Conservation (phyloP, 257 asterid genomes). For the Henckelia pumila region DNA sequence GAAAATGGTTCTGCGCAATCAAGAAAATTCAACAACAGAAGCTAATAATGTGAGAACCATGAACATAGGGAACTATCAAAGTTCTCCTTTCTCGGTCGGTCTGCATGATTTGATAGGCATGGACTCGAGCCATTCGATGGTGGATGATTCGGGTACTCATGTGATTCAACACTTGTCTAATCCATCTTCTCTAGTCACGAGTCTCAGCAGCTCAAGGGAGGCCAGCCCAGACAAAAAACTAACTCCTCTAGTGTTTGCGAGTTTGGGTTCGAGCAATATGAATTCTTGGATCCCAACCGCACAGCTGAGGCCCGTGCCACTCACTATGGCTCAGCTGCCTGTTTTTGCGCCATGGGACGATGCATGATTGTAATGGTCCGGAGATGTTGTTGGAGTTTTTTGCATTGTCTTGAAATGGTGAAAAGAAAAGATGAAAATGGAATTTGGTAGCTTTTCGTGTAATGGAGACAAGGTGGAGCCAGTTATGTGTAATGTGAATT, state of each 20-base stretch:
- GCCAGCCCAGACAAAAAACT: conserved; percentile 68
- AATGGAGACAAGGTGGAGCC: conserved; percentile 38
- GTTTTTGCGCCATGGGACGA: conserved; percentile 73
- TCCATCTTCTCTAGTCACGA: conserved; percentile 63
- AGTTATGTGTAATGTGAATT: conserved; percentile 26
- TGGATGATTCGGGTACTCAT: conserved; percentile 20
- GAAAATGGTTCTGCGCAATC: conserved; percentile 39
- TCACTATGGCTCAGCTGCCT: conserved; percentile 63
- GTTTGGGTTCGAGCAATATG: conserved; percentile 17
- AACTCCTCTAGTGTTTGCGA: conserved; percentile 13
- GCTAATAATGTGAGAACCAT: conserved; percentile 19
- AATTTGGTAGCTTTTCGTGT: conserved; percentile 22
- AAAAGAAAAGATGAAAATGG: neutral
- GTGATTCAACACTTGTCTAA: conserved; percentile 47
- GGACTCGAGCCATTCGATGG: conserved; percentile 23
- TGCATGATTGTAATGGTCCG: conserved; percentile 21
- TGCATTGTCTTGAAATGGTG: conserved; percentile 30
- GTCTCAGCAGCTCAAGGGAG: conserved; percentile 69
- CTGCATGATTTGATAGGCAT: conserved; percentile 50
- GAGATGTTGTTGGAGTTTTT: neutral
- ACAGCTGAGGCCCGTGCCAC: conserved; percentile 45
- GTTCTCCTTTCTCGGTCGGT: conserved; percentile 31
- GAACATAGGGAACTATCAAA: conserved; percentile 26
- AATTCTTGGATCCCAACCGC: conserved; percentile 44
- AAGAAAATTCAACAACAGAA: conserved; percentile 30